Base-by-base conservation (phyloP, 2,329 filamentous ascomycete genomes). In the Boeremia lycopersici region DNA sequence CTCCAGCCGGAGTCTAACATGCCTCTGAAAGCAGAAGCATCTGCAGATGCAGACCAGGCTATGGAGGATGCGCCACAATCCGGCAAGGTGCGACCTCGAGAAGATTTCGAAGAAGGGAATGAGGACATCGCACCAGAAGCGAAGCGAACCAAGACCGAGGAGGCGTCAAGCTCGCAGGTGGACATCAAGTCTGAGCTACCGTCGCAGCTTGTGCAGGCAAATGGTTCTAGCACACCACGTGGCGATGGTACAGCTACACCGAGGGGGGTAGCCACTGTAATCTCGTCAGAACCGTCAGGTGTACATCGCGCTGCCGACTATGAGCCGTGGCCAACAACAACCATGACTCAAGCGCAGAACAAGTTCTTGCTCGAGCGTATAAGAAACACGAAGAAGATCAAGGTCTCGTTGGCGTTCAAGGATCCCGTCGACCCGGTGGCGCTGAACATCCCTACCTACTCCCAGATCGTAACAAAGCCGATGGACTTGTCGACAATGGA, bases 401-500 rank as follows among this genome's bases (percentile, higher is more conserved):
- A 93, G 72, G 86, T 88, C 56, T 90, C 93, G 2, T 77, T 78
- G 6, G 84, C 88, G 49, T 98, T 96, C 78, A 83, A 86, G 60
- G 83, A 87, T 36, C 88, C 95, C 0, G 95, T 98, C 7, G 84
- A 90, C 71, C 84, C 83, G 34, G 78, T 93, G 23, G 90, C 89
- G 75, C 83, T 96, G 35, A 81, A 79, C 26, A 86, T 98, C 35
- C 91, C 90, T 49, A 86, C 86, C 2, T 89, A 91, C 59, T 90
- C 89, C 60, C 79, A 84, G 1, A 80, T 88, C 31, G 86, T 98
- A 63, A 84, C 86, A 33, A 83, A 88, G 28, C 93, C 93, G 0
- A 93, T 96, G 81, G 93, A 98, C 74, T 82, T 99, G 33, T 82
- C 83, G 34, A 88, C 88, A 9, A 90, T 99, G 68, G 93, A 98